Base-by-base conservation (phyloP, 208 protist species). In the Tetramitus jugosus region DNA sequence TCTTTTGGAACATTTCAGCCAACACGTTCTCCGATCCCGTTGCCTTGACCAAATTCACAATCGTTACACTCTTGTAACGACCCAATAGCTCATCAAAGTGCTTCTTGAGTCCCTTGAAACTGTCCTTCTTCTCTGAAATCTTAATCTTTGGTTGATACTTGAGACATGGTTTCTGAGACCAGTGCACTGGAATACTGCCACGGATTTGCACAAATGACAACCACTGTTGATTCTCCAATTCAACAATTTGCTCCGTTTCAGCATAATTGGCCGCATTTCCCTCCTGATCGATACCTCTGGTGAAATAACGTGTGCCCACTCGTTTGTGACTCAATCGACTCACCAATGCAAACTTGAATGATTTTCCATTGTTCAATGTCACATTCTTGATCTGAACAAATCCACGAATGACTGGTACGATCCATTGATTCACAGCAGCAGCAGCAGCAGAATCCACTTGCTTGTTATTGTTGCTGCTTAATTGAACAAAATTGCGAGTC, bases 221-320 rank as follows among this genome's bases (percentile, higher is more conserved):
- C 35, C 86, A 88, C 8, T 79, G 3, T 29, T 35, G 60, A 37
- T 37, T 67, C 2, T 68, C 75, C 43, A 91, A 84, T 33, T 82
- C 79, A 29, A 92, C 61, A 40, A 94, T 92, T 80, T 94, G 91
- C 74, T 94, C 91, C 31, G 80, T 88, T 76, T 94, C 91, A 0
- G 92, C 85, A 64, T 91, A 83, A 52, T 94, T 94, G 0, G 90
- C 90, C n/a, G 90, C 88, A n/a, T 90, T 65, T n/a, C 89, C 89
- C 0, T 13, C 2, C 1, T 29, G n/a, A 37, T 75, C 43, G 39
- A 31, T 17, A 52, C 68, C 68, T 60, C 68, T 49, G 1, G n/a
- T 40, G 4, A 60, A 40, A 31, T 75, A 75, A 42, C 68, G 31
- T 13, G 43, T 60, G n/a, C 68, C 68, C 20, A 39, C 29, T 49